These are phyloP conservation scores for Chytriomyces hyalinus DNA, from an alignment of 192 early-diverging fungal genomes.

Conservation along the genomic window DNA sequence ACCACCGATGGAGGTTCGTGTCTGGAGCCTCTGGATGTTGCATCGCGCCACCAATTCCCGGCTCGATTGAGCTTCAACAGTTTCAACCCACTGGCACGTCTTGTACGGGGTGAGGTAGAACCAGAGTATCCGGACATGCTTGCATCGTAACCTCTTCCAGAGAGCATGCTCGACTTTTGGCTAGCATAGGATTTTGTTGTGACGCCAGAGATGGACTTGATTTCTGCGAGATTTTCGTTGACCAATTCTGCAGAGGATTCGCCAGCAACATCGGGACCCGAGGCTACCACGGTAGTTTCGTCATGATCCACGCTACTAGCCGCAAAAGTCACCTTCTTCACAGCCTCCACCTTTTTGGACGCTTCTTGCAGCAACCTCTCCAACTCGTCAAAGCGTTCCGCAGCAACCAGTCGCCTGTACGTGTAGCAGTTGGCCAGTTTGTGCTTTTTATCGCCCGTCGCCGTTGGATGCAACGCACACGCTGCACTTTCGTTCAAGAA, in stretches of 20 bases:
- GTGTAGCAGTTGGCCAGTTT: slow-evolving; percentile 13
- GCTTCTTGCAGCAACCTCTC: slow-evolving; percentile 5
- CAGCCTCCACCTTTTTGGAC: slow-evolving; percentile 12
- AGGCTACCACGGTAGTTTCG: neutral
- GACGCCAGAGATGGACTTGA: neutral
- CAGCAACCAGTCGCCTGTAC: slow-evolving; percentile 24
- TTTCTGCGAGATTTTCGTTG: neutral
- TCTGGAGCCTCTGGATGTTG: neutral
- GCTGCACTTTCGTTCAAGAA: slow-evolving; percentile 16
- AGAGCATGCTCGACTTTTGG: neutral
- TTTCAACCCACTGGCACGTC: neutral
- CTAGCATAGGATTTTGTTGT: neutral
- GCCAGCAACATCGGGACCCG: neutral
- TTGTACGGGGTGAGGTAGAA: neutral
- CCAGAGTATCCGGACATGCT: neutral
- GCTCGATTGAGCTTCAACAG: neutral
- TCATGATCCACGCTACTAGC: neutral
- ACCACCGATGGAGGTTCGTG: neutral
- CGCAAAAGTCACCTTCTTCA: slow-evolving; percentile 10
- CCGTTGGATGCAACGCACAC: slow-evolving; percentile 22
- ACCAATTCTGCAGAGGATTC: neutral
- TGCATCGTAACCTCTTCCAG: slow-evolving; percentile 22
- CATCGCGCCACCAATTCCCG: slow-evolving; percentile 22
- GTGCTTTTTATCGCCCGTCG: slow-evolving; percentile 4
- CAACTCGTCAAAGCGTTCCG: slow-evolving; percentile 24